Evolutionary conservation across 768 basidiomycete genomes (phyloP), one percentile per base, ranked within the genome.

Genomic region (Lactarius hatsudake): DNA sequence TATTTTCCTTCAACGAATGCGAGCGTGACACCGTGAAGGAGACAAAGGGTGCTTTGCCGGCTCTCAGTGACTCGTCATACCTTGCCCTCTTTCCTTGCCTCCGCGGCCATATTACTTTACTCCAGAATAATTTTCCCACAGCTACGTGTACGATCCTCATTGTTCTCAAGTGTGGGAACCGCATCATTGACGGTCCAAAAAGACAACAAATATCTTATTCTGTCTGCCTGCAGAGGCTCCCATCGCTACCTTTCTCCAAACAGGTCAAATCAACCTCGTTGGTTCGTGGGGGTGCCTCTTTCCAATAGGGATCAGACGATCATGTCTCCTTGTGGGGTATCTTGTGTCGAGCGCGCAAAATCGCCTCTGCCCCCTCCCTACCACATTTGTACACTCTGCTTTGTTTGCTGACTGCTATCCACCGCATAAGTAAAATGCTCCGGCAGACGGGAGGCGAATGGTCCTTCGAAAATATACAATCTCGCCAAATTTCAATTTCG

Each of bases 231-330:
- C 6, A 42, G 17, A 6, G 40, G 40, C 17, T 79, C 82, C 84
- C 13, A 88, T 70, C 0, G 13, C 51, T 23, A 15, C 81, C 81
- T 61, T 80, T 76, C 69, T 84, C 83, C 30, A 87, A 72, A 30
- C 72, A 72, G 45, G 76, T 74, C 20, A 87, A 72, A 71, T 88
- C 53, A 64, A 8, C 80, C 78, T n/a, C n/a, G 26, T 59, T 0
- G 84, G 80, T 63, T 84, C 81, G 0, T 86, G 87, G 0, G 87
- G 74, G 13, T 75, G 79, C 73, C 88, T 89, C 78, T 85, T 86
- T 0, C 87, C 86, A 32, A 87, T 72, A 1, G 81, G 79, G 38
- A 87, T 73, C 23, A 87, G 67, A 2, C 85, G 82, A 70, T 82
- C 86, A 34, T 76, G 78, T 70, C 36, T 84, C 82, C 67, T 78